Evolutionary conservation across 345 rosid species (phyloP).

Genomic region (Citrus hindsii): DNA sequence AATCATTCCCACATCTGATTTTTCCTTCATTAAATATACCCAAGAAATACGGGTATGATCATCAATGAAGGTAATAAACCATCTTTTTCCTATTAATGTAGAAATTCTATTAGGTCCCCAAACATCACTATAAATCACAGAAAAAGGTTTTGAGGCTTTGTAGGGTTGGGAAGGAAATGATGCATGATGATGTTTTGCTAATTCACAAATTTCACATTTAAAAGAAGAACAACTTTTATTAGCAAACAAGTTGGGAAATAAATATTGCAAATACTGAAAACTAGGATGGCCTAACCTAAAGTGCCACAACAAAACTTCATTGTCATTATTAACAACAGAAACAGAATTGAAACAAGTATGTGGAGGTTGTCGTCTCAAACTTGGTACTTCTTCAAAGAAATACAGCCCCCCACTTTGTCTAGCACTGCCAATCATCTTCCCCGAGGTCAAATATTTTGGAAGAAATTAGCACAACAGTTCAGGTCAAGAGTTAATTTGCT

Average conservation of each 20-base stretch:
- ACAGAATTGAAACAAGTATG: background rate
- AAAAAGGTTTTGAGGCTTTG: background rate
- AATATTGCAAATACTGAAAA: background rate
- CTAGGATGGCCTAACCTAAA: background rate
- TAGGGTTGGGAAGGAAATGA: background rate
- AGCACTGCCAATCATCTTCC: constrained; percentile 1
- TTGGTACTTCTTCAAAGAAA: background rate
- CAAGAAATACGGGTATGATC: background rate
- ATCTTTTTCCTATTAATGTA: background rate
- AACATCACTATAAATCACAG: background rate
- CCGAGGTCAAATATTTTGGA: background rate
- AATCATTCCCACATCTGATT: background rate
- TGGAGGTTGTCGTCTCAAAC: no score
- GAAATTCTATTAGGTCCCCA: background rate
- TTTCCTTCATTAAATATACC: background rate
- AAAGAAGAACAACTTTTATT: background rate
- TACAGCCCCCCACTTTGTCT: background rate
- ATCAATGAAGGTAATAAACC: background rate
- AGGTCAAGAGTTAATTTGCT: no score
- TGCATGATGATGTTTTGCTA: background rate
- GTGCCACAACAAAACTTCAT: background rate
- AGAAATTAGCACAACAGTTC: background rate
- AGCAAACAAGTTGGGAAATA: background rate
- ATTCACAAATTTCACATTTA: background rate
- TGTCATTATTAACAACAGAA: background rate